Evolutionary conservation across 805 yeast species (phyloP).

Genomic region (Candida lessepsii): DNA sequence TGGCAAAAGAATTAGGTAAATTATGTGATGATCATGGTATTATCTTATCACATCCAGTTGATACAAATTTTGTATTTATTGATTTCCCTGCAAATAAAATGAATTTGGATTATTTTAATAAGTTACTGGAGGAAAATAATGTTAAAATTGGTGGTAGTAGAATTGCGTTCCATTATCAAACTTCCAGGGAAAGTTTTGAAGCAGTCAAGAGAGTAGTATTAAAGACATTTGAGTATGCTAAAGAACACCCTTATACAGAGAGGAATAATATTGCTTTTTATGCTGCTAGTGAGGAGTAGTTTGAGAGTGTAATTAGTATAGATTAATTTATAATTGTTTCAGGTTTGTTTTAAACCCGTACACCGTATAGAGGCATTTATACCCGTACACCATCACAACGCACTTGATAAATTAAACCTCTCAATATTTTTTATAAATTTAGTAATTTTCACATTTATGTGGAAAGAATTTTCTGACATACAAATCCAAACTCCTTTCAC

Average conservation of each 20-base stretch:
- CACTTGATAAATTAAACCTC: too few relatives aligned
- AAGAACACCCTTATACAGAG: slow-evolving; percentile 14
- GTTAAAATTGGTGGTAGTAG: slow-evolving; percentile 63
- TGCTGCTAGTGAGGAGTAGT: neutral
- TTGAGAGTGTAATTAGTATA: too few relatives aligned
- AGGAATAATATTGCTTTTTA: slow-evolving; percentile 1
- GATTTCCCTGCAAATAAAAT: slow-evolving; percentile 32
- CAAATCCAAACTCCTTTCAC: neutral
- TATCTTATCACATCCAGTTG: slow-evolving; percentile 35
- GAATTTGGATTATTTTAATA: slow-evolving; percentile 23
- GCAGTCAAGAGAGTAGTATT: slow-evolving; percentile 48
- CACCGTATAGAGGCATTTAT: too few relatives aligned
- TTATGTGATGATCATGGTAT: slow-evolving; percentile 30
- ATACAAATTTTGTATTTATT: slow-evolving; percentile 42
- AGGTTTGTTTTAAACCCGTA: too few relatives aligned
- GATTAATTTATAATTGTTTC: too few relatives aligned
- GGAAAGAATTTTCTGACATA: neutral
- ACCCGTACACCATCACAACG: too few relatives aligned
- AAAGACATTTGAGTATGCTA: slow-evolving; percentile 56
- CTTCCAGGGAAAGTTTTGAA: slow-evolving; percentile 29
- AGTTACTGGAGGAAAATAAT: slow-evolving; percentile 53
- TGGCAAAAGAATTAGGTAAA: slow-evolving; percentile 34
- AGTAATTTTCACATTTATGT: slow-evolving; percentile 3
- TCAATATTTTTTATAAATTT: too few relatives aligned
- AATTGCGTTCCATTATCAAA: slow-evolving; percentile 39